Base-by-base conservation (phyloP, 2,329 filamentous ascomycete genomes). In the Alternaria triticimaculans region DNA sequence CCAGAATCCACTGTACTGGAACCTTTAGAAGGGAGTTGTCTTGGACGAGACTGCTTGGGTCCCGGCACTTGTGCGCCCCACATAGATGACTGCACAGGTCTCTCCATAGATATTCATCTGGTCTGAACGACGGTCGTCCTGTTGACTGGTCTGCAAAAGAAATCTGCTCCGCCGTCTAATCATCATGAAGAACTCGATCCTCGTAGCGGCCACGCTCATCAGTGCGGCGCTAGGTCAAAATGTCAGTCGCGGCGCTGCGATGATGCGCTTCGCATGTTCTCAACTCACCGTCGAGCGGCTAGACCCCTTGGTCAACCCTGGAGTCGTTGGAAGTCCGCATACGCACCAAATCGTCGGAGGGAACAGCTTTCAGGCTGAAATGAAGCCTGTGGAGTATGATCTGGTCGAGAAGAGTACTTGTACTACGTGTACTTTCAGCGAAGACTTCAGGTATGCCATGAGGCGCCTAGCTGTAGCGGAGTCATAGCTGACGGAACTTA, bases 261-360 rank as follows among this genome's bases (percentile, higher is more conserved):
- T 67, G 65, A 67, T 67, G 62, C 70, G 74, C 20, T 76, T 76
- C 43, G 73, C 67, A 5, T 76, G 74, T 46, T 76, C 72, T 10
- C 72, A 76, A 56, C 69, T 76, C 15, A 73, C 72, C 6, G 73
- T 76, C 23, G 73, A 76, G 54, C 68, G 74, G 2, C 62, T 76
- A 8, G 74, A 76, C 64, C 74, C 73, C 4, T 62, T 76, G 15
- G 73, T 75, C 15, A 75, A 75, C 37, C 74, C 74, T 6, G 74
- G 73, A 6, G 14, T 71, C 5, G 33, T 74, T 18, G 72, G 72
- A 15, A 72, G 73, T 21, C 74, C 74, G 3, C 74, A 76, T 63
- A 71, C 71, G 2, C 74, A 76, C 63, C 72, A 77, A 55, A 76
- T 77, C 54, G 72, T 76, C 5, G 72, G 72, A 9, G 72, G 73